Conservation (phyloP, 129 eudicot species). For the Lactuca sativa region DNA sequence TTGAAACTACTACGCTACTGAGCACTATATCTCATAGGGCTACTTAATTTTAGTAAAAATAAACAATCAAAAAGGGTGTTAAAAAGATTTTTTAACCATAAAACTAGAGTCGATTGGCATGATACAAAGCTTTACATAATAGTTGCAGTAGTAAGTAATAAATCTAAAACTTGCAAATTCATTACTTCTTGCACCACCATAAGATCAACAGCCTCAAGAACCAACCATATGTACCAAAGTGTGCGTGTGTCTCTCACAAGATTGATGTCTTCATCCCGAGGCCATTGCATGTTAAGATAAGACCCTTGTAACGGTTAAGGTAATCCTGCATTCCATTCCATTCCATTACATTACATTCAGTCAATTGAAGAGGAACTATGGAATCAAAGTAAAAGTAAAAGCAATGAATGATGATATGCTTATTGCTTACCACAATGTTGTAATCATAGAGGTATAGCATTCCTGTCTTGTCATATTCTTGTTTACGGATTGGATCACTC, state of each 20-base stretch:
- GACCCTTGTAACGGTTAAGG: constrained; percentile 84
- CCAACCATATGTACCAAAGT: constrained; percentile 27
- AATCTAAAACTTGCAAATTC: constrained; percentile 29
- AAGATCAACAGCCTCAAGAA: constrained; percentile 11
- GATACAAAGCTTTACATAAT: constrained; percentile 32
- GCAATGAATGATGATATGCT: constrained; percentile 29
- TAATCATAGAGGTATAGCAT: constrained; percentile 59
- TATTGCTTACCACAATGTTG: constrained; percentile 73
- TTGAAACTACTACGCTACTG: background rate
- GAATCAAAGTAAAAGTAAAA: background rate
- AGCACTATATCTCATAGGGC: no score
- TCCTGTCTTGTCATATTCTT: constrained; percentile 82
- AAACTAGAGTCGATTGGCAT: constrained; percentile 15
- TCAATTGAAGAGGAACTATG: background rate
- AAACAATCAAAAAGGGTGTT: constrained; percentile 10
- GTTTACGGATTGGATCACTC: constrained; percentile 67
- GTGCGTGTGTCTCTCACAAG: constrained; percentile 41
- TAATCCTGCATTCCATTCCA: constrained; percentile 62
- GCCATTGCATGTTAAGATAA: constrained; percentile 84
- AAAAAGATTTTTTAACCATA: constrained; percentile 12
- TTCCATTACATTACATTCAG: background rate
- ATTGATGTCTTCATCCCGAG: constrained; percentile 82
- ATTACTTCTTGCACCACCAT: constrained; percentile 19
- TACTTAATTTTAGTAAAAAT: background rate
- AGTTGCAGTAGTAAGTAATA: constrained; percentile 18